Evolutionary conservation across 2,329 filamentous ascomycete genomes (phyloP), one percentile per base, ranked within the genome.

Genomic region (Alternaria sp.): DNA sequence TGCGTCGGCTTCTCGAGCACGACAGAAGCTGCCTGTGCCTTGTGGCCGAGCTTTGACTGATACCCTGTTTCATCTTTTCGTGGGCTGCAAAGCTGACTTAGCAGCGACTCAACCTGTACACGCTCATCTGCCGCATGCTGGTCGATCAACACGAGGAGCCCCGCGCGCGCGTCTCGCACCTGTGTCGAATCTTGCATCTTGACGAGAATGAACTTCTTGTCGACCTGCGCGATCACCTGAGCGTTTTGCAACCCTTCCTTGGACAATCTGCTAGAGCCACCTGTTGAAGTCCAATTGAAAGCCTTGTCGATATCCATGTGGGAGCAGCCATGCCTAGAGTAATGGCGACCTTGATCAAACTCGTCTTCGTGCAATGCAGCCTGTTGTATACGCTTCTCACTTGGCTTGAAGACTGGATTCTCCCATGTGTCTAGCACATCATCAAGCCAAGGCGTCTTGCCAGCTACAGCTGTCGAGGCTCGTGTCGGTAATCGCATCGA

Each of bases 101-200:
- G 87, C 1, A 99, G 81, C 0, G 77, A 73, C 72, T 99, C 95
- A 1, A 98, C 85, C 1, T 88, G 88, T 62, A 90, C 88, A 44
- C 95, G 85, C 79, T 99, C 95, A 73, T 97, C 94, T 3, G 93
- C 95, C 0, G 95, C 95, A 73, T 99, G 95, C 71, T 99, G 95
- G 71, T 99, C 95, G 5, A 97, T 84, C 37, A 97, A 81, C 0
- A 96, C 83, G 4, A 98, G 79, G 1, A 87, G 66, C 2, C 72
- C 62, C 13, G 26, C 8, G 7, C 21, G n/a, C 7, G 41, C 34
- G 41, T 61, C n/a, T 7, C 37, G 42, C 10, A 17, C 34, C n/a
- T 3, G 13, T 2, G 10, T 33, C 9, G 36, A 5, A 5, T 50
- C 58, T 14, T 28, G 73, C 49, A 91, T 78, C 61, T 86, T 89